These are phyloP conservation scores for Hanseniaspora guilliermondii DNA, from an alignment of 805 yeast species.

Conservation along the genomic window DNA sequence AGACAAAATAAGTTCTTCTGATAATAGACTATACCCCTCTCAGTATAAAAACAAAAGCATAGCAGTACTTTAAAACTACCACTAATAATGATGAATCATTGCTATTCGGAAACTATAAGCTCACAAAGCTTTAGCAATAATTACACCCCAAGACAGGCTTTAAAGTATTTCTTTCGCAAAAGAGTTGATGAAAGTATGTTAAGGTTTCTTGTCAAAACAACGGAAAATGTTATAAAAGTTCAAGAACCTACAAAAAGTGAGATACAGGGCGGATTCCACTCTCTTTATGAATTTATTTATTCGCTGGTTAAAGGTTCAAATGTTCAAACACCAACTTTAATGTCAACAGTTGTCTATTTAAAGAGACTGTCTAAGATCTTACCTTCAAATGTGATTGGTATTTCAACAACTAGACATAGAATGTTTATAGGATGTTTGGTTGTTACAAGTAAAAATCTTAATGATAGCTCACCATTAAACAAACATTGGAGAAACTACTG, in stretches of 20 bases:
- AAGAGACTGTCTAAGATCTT: constrained; percentile 62
- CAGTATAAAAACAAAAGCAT: background rate
- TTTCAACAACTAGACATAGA: constrained; percentile 85
- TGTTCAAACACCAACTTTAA: constrained; percentile 87
- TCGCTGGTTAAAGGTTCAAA: constrained; percentile 66
- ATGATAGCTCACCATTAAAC: constrained; percentile 89
- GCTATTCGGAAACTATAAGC: background rate
- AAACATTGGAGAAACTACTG: constrained; percentile 95
- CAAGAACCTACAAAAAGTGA: constrained; percentile 17
- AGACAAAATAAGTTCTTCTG: too few relatives aligned
- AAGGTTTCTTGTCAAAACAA: constrained; percentile 20
- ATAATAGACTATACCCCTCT: background rate
- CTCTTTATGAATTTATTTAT: constrained; percentile 54
- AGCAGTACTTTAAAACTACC: background rate
- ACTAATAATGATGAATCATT: background rate
- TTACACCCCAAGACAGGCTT: constrained; percentile 18
- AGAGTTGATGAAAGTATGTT: constrained; percentile 25
- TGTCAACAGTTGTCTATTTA: constrained; percentile 81
- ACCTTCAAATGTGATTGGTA: constrained; percentile 82
- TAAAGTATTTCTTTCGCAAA: constrained; percentile 21
- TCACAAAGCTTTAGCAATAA: background rate
- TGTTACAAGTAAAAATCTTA: constrained; percentile 80
- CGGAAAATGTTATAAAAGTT: constrained; percentile 24
- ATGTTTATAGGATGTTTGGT: constrained; percentile 82
- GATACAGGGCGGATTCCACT: constrained; percentile 26